Base-by-base conservation (phyloP, 331 rosid genomes). In the Prunus yedoensis region DNA sequence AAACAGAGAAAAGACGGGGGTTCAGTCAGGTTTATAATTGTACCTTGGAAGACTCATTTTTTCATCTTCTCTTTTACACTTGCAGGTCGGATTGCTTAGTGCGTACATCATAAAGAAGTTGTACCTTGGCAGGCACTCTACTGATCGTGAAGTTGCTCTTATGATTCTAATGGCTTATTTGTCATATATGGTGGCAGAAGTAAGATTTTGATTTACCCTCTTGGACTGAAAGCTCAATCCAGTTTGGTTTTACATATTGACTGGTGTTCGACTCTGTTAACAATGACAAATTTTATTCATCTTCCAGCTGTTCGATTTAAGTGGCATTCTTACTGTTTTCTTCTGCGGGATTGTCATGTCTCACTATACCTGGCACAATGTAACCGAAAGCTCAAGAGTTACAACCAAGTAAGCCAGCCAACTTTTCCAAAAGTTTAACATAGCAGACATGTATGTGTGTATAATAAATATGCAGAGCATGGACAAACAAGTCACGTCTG, bases 331-430 rank as follows among this genome's bases (percentile, higher is more conserved):
- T 65, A 85, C 92, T 0, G 91, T 90, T 72, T 90, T 90, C 85
- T 88, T 90, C 73, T 90, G 96, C 47, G 93, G 96, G 83, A 83
- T 88, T 83, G 89, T 81, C 69, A 90, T 88, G 92, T 88, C 96
- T 0, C 96, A 88, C 71, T 90, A 88, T 83, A 76, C 96, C n/a
- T 90, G 92, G 96, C 84, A 88, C 76, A 81, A 77, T 80, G 85
- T 86, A 54, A 81, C 92, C 17, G 86, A 83, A 53, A 71, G 69
- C 51, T 90, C 96, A 53, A 88, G 84, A 81, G 73, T 90, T 80
- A 86, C 88, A 21, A 90, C 89, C 80, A 88, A 82, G 96, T 90
- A 86, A 66, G 69, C 68, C 47, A 66, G 66, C 68, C 47, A 73
- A n/a, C 59, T 78, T 59, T 57, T 66, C 53, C 9, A 30, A 35